Evolutionary conservation across 306 rosid species (phyloP), one percentile per base, ranked within the genome.

Genomic region (Quercus wislizeni): DNA sequence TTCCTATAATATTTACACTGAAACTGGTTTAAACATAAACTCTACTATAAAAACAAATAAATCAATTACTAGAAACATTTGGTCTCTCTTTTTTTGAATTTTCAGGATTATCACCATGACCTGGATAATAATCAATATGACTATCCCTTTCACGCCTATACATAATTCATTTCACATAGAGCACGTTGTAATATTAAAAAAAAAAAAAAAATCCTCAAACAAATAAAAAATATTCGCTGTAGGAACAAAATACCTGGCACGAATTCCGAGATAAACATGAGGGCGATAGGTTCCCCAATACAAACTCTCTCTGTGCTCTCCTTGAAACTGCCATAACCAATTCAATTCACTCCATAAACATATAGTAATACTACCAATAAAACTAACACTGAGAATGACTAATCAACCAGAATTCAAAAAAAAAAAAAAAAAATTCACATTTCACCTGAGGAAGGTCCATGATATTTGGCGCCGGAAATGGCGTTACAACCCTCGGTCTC

Each of bases 271-370:
- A 85, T 95, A 95, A 5, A 85, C 87, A 58, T 92, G 95, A 30
- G 99, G 99, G 21, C 99, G 98, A 86, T 93, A 92, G 12, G 99
- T 95, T 83, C 99, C 99, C 98, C 99, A 95, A 55, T 93, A 93
- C 94, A 95, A 79, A 82, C 94, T 92, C 89, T 95, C 99, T 87
- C 80, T 90, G 77, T 95, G 99, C 85, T 88, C 85, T 23, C 98
- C 99, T 86, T 93, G 96, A 89, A 95, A 95, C 99, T 95, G 90
- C 75, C 25, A 78, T 46, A 28, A 55, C 41, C 75, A 74, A 79
- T 12, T 76, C 69, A 76, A 54, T 69, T 74, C 6, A 67, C 25
- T 72, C 2, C 49, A 82, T 35, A 75, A 17, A 71, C 81, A 54
- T 54, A 72, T 70, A 17, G 4, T 7, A 41, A 11, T 27, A 58